Base-by-base conservation (phyloP, 2,329 filamentous ascomycete genomes). In the Knufia petricola region DNA sequence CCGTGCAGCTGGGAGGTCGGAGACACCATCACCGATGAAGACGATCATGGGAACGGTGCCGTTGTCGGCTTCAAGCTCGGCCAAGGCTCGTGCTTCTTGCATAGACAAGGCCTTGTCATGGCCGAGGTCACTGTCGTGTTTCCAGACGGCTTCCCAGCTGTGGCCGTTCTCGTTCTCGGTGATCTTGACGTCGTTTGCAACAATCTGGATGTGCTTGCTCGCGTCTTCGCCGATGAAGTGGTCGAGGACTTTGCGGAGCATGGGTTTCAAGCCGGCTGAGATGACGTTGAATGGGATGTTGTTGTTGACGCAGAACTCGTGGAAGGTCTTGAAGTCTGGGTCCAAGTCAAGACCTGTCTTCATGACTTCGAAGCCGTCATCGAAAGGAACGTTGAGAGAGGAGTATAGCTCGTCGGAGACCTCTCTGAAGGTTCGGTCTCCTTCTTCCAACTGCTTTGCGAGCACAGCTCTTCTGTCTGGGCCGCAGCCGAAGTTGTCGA, bases 391-490 rank as follows among this genome's bases (percentile, higher is more conserved):
- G 52, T 78, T 72, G 7, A 85, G 66, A 0, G 79, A 83, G 6
- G 75, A 77, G 78, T 81, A 84, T 76, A 84, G 82, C 62, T 84
- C 81, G 55, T 84, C 80, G 0, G 79, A 83, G n/a, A 81, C 79
- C 3, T 84, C 81, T 44, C 79, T 72, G 69, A 84, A 84, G 0
- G 78, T 79, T 12, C 80, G 74, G 61, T 81, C 76, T 60, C 81
- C 81, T 3, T 66, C 71, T 58, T 80, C 77, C 64, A 84, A 81
- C 58, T 84, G 78, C 51, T 75, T 67, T 51, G 84, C 80, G 44
- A 84, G 74, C 34, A 73, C 58, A 49, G 75, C 65, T 43, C 79
- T 74, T 50, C 70, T 69, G 52, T 74, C 69, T 19, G 69, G 66
- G 23, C 81, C 81, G 63, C 79, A 83, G 45, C 81, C 80, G 55